Percentiles rank a stretch among this genome's conserved stretches.
Evolutionary conservation across 2,329 filamentous ascomycete species (phyloP).

Genomic region (Colletotrichum trifolii): DNA sequence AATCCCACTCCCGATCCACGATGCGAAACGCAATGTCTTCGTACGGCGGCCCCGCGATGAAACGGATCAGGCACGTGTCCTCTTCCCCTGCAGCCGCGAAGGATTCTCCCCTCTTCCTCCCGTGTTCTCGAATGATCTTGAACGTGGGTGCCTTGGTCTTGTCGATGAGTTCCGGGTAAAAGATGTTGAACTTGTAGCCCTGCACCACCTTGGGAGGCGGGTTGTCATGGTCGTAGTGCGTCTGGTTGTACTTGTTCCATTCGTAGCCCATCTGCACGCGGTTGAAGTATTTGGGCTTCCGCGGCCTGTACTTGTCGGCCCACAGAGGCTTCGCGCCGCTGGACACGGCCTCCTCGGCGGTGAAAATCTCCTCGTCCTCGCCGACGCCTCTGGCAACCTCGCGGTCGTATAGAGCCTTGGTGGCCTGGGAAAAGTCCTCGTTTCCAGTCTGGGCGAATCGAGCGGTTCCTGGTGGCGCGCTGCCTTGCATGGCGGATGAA

Average conservation of each 20-base stretch:
- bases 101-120: conserved; percentile 88
- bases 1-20: conserved; percentile 99
- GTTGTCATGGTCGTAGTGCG: conserved; percentile 98
- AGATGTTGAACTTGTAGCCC: conserved; percentile 99
- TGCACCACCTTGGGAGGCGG: conserved; percentile 98
- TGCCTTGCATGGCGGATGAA: conserved; percentile 30
- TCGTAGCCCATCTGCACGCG: conserved; percentile 99
- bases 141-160: conserved; percentile 95
- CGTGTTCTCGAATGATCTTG: conserved; percentile 93
- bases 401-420: conserved; percentile 89
- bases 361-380: conserved; percentile 96
- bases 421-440: conserved; percentile 87
- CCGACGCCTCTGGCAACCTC: conserved; percentile 91
- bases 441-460: conserved; percentile 77
- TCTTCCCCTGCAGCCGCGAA: conserved; percentile 94
- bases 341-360: conserved; percentile 84
- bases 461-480: conserved; percentile 66
- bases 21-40: conserved; percentile 97
- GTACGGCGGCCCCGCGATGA: conserved; percentile 94
- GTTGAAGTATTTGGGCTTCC: conserved; percentile 97
- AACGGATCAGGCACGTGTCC: conserved; percentile 95
- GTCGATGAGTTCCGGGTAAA: conserved; percentile 97
- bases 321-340: conserved; percentile 76
- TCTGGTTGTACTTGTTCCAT: conserved; percentile 99
- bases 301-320: conserved; percentile 85